A percentile compares a stretch with the other conserved stretches of the same genome.
phyloP scores from a whole-genome alignment of 495 filamentous ascomycete species.

The Talaromyces wortmannii region DNA sequence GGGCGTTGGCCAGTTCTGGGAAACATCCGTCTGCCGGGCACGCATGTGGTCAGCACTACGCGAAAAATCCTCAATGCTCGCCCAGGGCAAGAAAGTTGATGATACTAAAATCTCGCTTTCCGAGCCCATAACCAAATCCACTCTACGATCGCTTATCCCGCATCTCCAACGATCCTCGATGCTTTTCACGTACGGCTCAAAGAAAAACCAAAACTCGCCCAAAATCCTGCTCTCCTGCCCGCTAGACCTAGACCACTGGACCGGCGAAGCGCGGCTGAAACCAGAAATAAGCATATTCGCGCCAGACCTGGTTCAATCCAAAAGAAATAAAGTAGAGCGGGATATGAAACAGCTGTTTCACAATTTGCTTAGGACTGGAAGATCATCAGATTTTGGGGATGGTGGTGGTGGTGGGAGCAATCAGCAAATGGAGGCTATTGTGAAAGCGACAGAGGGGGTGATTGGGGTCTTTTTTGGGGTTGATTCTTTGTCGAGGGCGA shows the following conservation, averaged over 20 bases:
- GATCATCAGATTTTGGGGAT: neutral
- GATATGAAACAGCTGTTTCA: conserved; percentile 35
- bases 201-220: neutral
- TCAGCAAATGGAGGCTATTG: conserved; percentile 17
- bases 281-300: conserved; percentile 28
- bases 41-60: conserved; percentile 31
- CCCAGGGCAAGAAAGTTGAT: neutral
- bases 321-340: conserved; percentile 22
- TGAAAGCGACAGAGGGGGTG: conserved; percentile 27
- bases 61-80: conserved; percentile 12
- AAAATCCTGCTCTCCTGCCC: conserved; percentile 25
- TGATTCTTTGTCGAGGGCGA: conserved; percentile 1
- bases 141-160: conserved; percentile 23
- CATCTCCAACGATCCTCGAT: conserved; percentile 35
- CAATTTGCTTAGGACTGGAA: conserved; percentile 16
- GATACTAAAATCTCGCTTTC: conserved; percentile 1
- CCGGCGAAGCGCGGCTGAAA: conserved; percentile 29
- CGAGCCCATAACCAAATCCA: conserved; percentile 11
- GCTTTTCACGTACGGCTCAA: conserved; percentile 19
- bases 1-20: conserved; percentile 39
- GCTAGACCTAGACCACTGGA: conserved; percentile 31
- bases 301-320: conserved; percentile 4
- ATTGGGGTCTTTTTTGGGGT: conserved; percentile 24
- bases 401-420: neutral
- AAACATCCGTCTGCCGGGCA: conserved; percentile 28